Evolutionary conservation across 2,329 filamentous ascomycete species (phyloP).

Genomic region (Mollisia scopiformis): DNA sequence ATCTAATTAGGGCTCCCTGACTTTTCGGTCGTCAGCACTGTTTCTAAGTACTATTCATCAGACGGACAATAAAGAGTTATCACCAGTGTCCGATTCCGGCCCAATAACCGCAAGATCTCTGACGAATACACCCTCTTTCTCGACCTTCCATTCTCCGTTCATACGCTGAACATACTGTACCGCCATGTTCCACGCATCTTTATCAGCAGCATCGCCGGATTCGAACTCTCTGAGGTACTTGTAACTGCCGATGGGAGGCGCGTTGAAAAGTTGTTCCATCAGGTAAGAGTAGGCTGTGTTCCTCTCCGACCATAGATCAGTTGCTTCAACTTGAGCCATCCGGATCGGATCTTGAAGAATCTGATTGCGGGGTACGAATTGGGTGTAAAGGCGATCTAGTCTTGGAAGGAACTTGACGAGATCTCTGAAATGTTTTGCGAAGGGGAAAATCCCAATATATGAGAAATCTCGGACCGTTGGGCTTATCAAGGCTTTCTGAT

Average conservation of each 20-base stretch:
- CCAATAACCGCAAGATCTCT: constrained; percentile 25
- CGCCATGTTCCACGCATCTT: constrained; percentile 50
- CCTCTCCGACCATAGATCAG: constrained; percentile 36
- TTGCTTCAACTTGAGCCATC: constrained; percentile 32
- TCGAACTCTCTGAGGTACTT: constrained; percentile 50
- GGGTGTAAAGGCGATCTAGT: constrained; percentile 57
- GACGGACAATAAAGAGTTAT: constrained; percentile 33
- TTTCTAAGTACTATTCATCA: constrained; percentile 8
- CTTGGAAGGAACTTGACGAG: constrained; percentile 51
- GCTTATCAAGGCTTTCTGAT: constrained; percentile 42
- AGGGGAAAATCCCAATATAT: constrained; percentile 71
- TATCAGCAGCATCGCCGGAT: constrained; percentile 50
- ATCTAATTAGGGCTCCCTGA: constrained; percentile 28
- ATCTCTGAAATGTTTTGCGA: constrained; percentile 59
- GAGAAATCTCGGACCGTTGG: constrained; percentile 51
- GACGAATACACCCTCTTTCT: constrained; percentile 49
- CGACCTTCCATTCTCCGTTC: constrained; percentile 46
- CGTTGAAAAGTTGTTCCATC: constrained; percentile 34
- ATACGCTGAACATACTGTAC: constrained; percentile 44
- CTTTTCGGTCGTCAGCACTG: constrained; percentile 19
- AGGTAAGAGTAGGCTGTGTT: constrained; percentile 35
- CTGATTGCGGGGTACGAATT: constrained; percentile 46
- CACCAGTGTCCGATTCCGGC: constrained; percentile 10
- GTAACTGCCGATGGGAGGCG: constrained; percentile 42
- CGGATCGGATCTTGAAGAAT: constrained; percentile 38